Conservation (phyloP, 345 rosid genomes). For the Gossypium herbaceum region DNA sequence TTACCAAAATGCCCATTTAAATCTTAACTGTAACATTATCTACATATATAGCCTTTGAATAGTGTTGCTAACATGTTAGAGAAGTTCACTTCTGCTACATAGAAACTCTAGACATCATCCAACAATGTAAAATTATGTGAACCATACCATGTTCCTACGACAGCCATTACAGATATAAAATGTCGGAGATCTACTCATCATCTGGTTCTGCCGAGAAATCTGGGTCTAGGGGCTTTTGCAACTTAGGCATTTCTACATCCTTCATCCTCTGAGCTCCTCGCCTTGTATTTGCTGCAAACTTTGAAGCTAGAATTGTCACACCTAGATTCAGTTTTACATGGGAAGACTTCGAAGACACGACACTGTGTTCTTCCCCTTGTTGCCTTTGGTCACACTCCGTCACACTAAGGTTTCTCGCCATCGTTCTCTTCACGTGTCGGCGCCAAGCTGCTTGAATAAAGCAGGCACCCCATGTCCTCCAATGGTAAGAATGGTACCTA, state of each 20-base stretch:
- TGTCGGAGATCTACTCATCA: constrained; percentile 29
- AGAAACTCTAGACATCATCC: too few relatives aligned
- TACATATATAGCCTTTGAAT: too few relatives aligned
- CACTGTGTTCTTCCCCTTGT: constrained; percentile 17
- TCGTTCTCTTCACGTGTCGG: constrained; percentile 42
- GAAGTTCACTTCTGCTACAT: not conserved
- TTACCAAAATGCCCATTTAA: too few relatives aligned
- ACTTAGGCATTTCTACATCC: constrained; percentile 59
- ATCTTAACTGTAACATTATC: too few relatives aligned
- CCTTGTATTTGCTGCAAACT: constrained; percentile 84
- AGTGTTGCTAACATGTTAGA: not conserved
- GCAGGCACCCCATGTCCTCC: constrained; percentile 76
- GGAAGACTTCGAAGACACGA: constrained; percentile 30
- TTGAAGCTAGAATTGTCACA: constrained; percentile 66
- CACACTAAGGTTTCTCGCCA: constrained; percentile 36
- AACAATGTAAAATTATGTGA: too few relatives aligned
- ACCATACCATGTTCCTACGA: not conserved
- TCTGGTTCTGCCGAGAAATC: constrained; percentile 65
- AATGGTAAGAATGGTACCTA: constrained; percentile 56
- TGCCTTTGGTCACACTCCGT: constrained; percentile 31
- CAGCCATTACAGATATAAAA: not conserved
- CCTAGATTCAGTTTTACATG: constrained; percentile 55
- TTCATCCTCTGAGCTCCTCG: constrained; percentile 70
- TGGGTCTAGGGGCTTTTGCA: constrained; percentile 83
- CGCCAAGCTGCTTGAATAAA: constrained; percentile 62